phyloP scores from a whole-genome alignment of 129 eudicot genomes.

The Mikania micrantha region DNA sequence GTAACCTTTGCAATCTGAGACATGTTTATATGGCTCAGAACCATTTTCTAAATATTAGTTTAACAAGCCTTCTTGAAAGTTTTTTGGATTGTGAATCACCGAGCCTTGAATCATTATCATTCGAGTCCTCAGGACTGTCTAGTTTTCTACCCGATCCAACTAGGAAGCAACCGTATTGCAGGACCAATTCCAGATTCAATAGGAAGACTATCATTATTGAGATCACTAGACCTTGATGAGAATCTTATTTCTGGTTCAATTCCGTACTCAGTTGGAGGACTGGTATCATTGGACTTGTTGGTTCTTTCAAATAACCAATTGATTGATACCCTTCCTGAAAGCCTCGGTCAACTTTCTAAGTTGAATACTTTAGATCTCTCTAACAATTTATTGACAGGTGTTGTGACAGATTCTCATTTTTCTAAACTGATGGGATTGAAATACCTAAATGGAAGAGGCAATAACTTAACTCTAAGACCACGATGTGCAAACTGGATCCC shows the following conservation, averaged over 20 bases:
- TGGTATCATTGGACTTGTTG: not conserved
- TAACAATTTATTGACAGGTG: constrained; percentile 11
- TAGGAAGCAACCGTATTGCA: not conserved
- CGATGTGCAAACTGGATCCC: not conserved
- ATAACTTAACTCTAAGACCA: constrained; percentile 12
- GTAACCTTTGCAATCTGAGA: not conserved
- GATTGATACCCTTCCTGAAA: not conserved
- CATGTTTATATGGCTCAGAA: not conserved
- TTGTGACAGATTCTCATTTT: constrained; percentile 22
- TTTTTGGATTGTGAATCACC: not conserved
- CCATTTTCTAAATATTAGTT: not conserved
- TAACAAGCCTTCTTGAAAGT: not conserved
- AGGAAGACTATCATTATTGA: not conserved
- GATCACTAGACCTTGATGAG: no score
- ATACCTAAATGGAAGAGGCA: not conserved
- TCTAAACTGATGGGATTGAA: not conserved
- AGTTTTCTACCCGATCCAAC: no score
- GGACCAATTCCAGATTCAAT: not conserved
- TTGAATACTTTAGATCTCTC: not conserved
- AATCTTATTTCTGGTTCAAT: no score
- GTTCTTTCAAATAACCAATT: not conserved
- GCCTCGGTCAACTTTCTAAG: constrained; percentile 3
- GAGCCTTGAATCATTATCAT: not conserved
- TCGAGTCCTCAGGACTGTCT: no score
- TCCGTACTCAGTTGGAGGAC: no score